phyloP scores from a whole-genome alignment of 106 monocot genomes.

The Dioscorea dumetorum region DNA sequence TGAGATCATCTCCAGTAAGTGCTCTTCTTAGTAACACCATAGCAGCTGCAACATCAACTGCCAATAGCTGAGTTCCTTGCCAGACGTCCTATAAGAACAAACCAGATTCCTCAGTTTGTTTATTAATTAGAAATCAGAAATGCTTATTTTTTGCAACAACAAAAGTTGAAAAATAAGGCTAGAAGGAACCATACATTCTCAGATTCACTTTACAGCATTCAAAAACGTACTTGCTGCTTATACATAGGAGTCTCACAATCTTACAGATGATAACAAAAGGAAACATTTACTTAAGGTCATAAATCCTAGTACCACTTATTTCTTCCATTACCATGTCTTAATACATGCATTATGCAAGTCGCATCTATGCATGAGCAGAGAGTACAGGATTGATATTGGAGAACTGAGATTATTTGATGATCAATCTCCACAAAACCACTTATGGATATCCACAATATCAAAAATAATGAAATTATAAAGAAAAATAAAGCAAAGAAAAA shows the following conservation, averaged over 20 bases:
- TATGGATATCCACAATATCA: too few relatives aligned
- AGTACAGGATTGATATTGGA: not conserved
- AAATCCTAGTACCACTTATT: too few relatives aligned
- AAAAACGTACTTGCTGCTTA: too few relatives aligned
- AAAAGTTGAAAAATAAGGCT: too few relatives aligned
- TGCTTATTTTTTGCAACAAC: too few relatives aligned
- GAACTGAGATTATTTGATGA: not conserved
- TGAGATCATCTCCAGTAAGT: slow-evolving; percentile 85
- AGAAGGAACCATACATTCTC: too few relatives aligned
- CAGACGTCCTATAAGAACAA: slow-evolving; percentile 57
- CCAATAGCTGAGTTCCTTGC: slow-evolving; percentile 98
- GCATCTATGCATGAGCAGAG: too few relatives aligned
- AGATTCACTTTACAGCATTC: too few relatives aligned
- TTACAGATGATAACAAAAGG: not conserved
- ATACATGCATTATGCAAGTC: too few relatives aligned
- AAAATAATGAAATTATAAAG: too few relatives aligned
- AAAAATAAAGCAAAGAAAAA: slow-evolving; percentile 2
- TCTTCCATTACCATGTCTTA: too few relatives aligned
- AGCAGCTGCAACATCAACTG: slow-evolving; percentile 84
- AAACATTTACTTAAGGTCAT: not conserved
- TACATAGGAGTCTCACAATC: not conserved
- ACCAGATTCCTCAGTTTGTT: not conserved
- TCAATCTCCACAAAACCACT: not conserved
- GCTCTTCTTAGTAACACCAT: slow-evolving; percentile 60
- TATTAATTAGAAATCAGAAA: not conserved